Base-by-base conservation (phyloP, 345 rosid species). In the Erysimum cheiranthoides region DNA sequence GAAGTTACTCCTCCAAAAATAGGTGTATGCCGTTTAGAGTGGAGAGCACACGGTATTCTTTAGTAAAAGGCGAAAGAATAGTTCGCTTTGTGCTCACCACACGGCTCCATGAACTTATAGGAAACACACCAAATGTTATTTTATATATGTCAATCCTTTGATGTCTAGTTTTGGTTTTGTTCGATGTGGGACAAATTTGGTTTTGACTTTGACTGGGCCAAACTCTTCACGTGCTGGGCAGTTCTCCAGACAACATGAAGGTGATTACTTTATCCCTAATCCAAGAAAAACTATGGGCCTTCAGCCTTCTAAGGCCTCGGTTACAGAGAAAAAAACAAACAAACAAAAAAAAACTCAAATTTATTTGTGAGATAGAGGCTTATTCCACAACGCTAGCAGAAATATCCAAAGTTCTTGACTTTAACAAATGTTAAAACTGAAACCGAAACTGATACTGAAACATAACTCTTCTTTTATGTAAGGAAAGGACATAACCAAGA, bases 51-150 rank as follows among this genome's bases (percentile, higher is more conserved):
- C 79, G 81, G 83, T 79, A 82, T 84, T 84, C 89, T 85, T 80
- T 84, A 81, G 89, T 85, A 84, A 84, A 85, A 84, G 83, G 88
- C 82, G 81, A 81, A 87, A 86, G 88, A 86, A 85, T 80, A 85
- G 76, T 80, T 83, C 82, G 80, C 84, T 78, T 4, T 76, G 78
- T 57, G 57, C 77, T 73, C 75, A 80, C 51, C 66, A 52, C 84
- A 80, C 78, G 56, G 63, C 76, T 78, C 68, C 76, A 46, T 64
- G 53, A 18, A n/a, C n/a, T n/a, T n/a, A n/a, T n/a, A n/a, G n/a
- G n/a, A n/a, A n/a, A n/a, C n/a, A n/a, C n/a, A n/a, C n/a, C n/a
- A n/a, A n/a, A n/a, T n/a, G n/a, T n/a, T n/a, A n/a, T n/a, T n/a
- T n/a, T 31, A 31, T 31, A 31, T 31, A 31, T 3, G 34, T 1